Evolutionary conservation across 2,329 filamentous ascomycete species (phyloP).

Genomic region (Aspergillus viridinutans): DNA sequence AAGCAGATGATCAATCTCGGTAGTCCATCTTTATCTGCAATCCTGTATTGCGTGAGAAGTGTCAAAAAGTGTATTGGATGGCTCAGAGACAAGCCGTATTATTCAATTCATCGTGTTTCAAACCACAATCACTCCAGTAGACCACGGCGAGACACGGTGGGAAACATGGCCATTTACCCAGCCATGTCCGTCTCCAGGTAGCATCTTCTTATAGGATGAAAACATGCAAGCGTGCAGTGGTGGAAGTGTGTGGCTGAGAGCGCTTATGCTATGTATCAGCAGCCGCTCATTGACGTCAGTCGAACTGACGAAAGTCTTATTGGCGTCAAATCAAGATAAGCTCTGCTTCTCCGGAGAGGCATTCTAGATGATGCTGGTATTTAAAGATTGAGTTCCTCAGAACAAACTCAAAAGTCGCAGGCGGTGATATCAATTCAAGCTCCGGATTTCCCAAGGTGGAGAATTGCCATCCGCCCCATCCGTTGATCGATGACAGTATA

Average conservation of each 20-base stretch:
- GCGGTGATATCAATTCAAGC: background rate
- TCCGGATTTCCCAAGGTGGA: background rate
- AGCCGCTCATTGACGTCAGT: constrained; percentile 18
- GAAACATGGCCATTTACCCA: background rate
- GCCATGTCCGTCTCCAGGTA: background rate
- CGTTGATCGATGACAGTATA: background rate
- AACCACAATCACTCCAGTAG: background rate
- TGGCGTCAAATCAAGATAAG: background rate
- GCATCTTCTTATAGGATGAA: background rate
- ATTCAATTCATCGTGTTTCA: background rate
- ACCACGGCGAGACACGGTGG: background rate
- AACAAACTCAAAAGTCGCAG: background rate
- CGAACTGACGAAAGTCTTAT: background rate
- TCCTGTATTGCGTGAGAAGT: background rate
- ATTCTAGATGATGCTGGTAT: background rate
- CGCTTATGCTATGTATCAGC: constrained; percentile 4
- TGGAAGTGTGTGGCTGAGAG: background rate
- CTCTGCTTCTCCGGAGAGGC: background rate
- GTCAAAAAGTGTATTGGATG: background rate
- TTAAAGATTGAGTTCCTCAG: background rate
- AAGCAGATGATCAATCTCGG: background rate
- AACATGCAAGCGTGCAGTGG: background rate
- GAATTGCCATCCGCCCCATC: background rate
- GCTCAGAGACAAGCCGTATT: background rate
- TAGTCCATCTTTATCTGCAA: background rate